Evolutionary conservation across 768 basidiomycete species (phyloP).

Genomic region (Mycena crocata): DNA sequence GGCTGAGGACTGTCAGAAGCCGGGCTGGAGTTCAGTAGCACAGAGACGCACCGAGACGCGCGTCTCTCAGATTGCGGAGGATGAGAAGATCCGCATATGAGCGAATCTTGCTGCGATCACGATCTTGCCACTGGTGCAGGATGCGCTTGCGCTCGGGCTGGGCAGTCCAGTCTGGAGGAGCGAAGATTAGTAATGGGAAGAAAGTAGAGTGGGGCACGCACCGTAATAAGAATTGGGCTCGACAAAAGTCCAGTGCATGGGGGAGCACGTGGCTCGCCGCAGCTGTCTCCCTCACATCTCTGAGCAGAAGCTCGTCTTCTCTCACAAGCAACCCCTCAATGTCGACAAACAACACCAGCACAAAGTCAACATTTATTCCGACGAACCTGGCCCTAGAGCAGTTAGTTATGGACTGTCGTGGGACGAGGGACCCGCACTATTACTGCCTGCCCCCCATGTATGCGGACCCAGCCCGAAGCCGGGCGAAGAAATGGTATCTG

Average conservation of each 20-base stretch:
- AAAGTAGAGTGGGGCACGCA: no score
- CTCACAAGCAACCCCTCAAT: background rate
- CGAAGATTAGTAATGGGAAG: no score
- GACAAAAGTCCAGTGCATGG: no score
- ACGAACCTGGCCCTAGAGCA: background rate
- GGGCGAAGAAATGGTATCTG: background rate
- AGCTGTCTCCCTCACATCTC: background rate
- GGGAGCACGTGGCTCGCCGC: no score
- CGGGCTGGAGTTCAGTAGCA: background rate
- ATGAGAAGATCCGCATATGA: no score
- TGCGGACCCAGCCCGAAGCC: background rate
- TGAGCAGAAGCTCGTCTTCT: no score
- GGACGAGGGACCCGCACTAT: background rate
- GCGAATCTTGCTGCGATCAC: background rate
- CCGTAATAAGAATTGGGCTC: no score
- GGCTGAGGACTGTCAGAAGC: background rate
- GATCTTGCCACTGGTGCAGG: background rate
- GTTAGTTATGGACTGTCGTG: background rate
- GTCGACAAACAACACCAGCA: background rate
- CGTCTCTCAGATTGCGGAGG: no score
- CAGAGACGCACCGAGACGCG: background rate
- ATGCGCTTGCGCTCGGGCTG: background rate
- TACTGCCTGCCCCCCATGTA: background rate
- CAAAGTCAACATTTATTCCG: no score
- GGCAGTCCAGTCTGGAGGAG: background rate